Percentiles rank a stretch among this genome's conserved stretches.
Conservation (phyloP, 306 rosid genomes). For the Sechiopsis laciniata region DNA sequence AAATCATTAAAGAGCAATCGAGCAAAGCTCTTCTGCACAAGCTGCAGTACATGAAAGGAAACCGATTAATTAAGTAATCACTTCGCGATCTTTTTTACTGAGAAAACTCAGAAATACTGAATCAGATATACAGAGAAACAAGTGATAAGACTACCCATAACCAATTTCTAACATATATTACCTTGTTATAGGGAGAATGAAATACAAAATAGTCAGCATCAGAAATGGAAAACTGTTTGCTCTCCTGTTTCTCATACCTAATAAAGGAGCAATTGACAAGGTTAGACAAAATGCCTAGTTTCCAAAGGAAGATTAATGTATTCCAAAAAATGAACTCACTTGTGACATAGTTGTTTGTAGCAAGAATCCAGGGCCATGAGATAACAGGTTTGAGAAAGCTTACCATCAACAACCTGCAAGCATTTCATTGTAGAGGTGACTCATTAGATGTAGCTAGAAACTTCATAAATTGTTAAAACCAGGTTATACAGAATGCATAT, state of each 20-base stretch:
- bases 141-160: not conserved
- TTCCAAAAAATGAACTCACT: slow-evolving; percentile 42
- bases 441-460: slow-evolving; percentile 7
- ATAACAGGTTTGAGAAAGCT: slow-evolving; percentile 96
- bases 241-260: slow-evolving; percentile 74
- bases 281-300: not conserved
- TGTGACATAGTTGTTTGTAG: slow-evolving; percentile 62
- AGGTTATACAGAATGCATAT: not conserved
- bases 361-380: slow-evolving; percentile 91
- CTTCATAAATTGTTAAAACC: not conserved
- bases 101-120: not conserved
- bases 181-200: slow-evolving; percentile 99
- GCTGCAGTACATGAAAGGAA: slow-evolving; percentile 50
- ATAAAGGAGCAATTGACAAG: slow-evolving; percentile 6
- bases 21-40: slow-evolving; percentile 95
- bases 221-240: slow-evolving; percentile 65
- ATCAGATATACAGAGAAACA: not conserved
- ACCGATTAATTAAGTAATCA: not conserved
- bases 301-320: not conserved
- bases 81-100: not conserved
- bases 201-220: slow-evolving; percentile 77
- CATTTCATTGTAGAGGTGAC: not conserved
- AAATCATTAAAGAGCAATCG: slow-evolving; percentile 73
- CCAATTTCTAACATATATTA: slow-evolving; percentile 27
- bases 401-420: slow-evolving; percentile 90